Base-by-base conservation (phyloP, 2,329 filamentous ascomycete species). In the Aspergillus melleus region DNA sequence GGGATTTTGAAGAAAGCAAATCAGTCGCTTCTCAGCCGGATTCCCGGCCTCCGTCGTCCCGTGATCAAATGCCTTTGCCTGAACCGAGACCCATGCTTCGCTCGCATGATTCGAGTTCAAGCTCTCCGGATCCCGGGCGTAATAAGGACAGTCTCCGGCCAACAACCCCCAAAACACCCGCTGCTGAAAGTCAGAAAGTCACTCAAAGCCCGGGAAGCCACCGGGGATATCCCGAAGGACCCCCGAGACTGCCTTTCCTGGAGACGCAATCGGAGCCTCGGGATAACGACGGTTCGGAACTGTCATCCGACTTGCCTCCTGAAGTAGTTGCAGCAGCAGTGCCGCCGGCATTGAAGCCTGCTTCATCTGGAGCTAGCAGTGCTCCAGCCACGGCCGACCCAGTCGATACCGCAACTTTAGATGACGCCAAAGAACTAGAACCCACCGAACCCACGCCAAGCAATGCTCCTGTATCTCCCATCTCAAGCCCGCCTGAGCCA, bases 191-290 rank as follows among this genome's bases (percentile, higher is more conserved):
- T 52, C 61, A 54, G 19, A 64, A 66, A 14, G 44, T 60, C 39
- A 49, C 60, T 32, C 53, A 64, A 53, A 70, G 68, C 46, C 62
- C 69, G 49, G 64, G 60, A 49, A 65, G 66, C 30, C 72, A 68
- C 57, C 54, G 73, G 55, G 72, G 66, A 1, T 70, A 70, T 49
- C 73, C 74, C 49, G 61, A 54, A 44, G 68, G 61, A 2, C 44
- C 44, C 29, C 71, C 72, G 24, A 70, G 67, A 51, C 68, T 75
- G 36, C 73, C 76, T 19, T 72, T 74, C 29, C 73, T 76, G 22
- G 74, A 75, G 49, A 58, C 71, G 46, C 68, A 68, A 9, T 67
- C 68, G 46, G 71, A 73, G 32, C 69, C 70, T 24, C 68, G 74
- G 49, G 74, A 67, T 50, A 72, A 66, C 58, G 71, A 76, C 50